phyloP scores from a whole-genome alignment of 306 rosid species.

The Clitoria ternatea region DNA sequence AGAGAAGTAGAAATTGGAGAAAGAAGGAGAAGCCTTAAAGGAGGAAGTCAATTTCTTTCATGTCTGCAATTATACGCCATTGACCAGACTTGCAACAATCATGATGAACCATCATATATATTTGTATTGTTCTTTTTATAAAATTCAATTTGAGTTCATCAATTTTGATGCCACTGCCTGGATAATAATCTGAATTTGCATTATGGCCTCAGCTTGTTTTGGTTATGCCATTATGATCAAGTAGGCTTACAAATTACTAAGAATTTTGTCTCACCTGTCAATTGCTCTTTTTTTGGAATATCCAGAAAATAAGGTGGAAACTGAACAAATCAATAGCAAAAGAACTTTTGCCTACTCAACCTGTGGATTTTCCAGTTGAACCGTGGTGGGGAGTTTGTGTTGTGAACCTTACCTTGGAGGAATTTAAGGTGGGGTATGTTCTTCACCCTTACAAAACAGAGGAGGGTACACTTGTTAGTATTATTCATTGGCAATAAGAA shows the following conservation, averaged over 20 bases:
- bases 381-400: slow-evolving; percentile 98
- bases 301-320: slow-evolving; percentile 99
- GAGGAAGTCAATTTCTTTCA: background rate
- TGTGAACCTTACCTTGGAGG: slow-evolving; percentile 93
- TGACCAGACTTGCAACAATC: background rate
- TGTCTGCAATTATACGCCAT: slow-evolving; percentile 2
- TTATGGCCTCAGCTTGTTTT: background rate
- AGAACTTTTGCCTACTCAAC: slow-evolving; percentile 83
- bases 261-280: slow-evolving; percentile 26
- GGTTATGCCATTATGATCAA: slow-evolving; percentile 16
- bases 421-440: slow-evolving; percentile 76
- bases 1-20: background rate
- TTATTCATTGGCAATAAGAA: slow-evolving; percentile 16
- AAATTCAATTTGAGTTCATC: slow-evolving; percentile 10
- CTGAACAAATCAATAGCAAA: slow-evolving; percentile 95
- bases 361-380: slow-evolving; percentile 82
- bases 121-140: background rate
- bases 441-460: slow-evolving; percentile 18
- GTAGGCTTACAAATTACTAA: slow-evolving; percentile 7
- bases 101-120: background rate
- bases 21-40: background rate
- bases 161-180: background rate
- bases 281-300: slow-evolving; percentile 47
- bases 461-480: background rate
- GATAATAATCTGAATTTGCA: slow-evolving; percentile 17